Percentiles rank a stretch among this genome's conserved stretches.
Conservation (phyloP, 768 basidiomycete species). For the Tubosaeta sp. region DNA sequence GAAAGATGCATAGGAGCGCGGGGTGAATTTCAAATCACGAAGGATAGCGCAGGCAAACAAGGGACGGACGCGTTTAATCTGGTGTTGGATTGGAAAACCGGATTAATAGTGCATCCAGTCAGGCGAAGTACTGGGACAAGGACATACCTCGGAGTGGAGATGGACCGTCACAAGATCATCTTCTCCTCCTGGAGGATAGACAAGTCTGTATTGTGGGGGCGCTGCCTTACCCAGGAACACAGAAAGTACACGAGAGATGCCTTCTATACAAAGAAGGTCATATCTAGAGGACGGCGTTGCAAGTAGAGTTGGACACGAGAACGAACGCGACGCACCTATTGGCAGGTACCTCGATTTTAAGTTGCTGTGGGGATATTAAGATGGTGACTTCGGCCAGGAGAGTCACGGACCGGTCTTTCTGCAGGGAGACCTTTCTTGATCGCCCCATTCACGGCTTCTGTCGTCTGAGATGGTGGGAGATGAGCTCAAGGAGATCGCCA, state of each 20-base stretch:
- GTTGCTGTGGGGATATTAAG: slow-evolving; percentile 52
- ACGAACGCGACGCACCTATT: slow-evolving; percentile 58
- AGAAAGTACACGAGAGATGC: slow-evolving; percentile 81
- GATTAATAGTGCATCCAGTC: neutral
- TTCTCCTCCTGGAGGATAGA: slow-evolving; percentile 68
- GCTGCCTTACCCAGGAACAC: slow-evolving; percentile 72
- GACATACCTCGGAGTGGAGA: slow-evolving; percentile 66
- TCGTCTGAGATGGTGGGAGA: slow-evolving; percentile 56
- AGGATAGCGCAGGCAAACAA: slow-evolving; percentile 89
- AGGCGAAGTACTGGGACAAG: neutral
- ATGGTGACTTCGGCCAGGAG: neutral
- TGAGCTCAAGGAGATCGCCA: neutral
- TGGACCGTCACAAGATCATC: slow-evolving; percentile 60
- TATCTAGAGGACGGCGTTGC: slow-evolving; percentile 54
- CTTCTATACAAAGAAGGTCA: slow-evolving; percentile 95
- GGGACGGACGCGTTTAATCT: slow-evolving; percentile 84
- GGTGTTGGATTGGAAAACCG: neutral
- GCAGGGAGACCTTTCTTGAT: slow-evolving; percentile 81
- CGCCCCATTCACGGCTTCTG: slow-evolving; percentile 77
- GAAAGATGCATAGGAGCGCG: slow-evolving; percentile 89
- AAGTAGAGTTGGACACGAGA: neutral
- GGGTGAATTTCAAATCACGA: slow-evolving; percentile 86
- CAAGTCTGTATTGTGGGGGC: slow-evolving; percentile 69
- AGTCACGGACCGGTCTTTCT: slow-evolving; percentile 66
- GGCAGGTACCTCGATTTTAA: slow-evolving; percentile 99